Evolutionary conservation across 352 stramenopile species (phyloP).

Genomic region (Pythium dissotocum): DNA sequence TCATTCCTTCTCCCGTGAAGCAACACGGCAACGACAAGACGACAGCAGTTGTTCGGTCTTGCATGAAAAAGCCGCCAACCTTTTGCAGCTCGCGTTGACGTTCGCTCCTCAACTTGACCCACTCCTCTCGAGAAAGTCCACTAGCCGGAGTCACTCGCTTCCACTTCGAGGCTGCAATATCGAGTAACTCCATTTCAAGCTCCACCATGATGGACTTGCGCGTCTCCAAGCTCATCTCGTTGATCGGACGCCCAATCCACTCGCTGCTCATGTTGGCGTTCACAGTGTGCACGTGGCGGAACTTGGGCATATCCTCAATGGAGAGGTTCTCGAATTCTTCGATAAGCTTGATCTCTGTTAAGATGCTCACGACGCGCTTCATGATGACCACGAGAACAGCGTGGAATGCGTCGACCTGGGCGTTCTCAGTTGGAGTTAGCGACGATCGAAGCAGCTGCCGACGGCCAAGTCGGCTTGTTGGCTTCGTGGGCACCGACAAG

Average conservation of each 20-base stretch:
- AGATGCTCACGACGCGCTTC: conserved; percentile 53
- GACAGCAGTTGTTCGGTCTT: conserved; percentile 42
- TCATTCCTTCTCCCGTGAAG: conserved; percentile 66
- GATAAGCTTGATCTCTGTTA: conserved; percentile 59
- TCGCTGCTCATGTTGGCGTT: conserved; percentile 47
- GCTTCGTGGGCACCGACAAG: background rate
- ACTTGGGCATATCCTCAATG: conserved; percentile 48
- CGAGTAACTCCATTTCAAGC: conserved; percentile 66
- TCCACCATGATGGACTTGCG: conserved; percentile 59
- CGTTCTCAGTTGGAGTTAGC: conserved; percentile 59
- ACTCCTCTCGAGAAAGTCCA: conserved; percentile 43
- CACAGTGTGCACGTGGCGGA: conserved; percentile 51
- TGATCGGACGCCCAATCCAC: conserved; percentile 53
- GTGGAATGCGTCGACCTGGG: conserved; percentile 63
- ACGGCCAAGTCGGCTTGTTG: conserved; percentile 44
- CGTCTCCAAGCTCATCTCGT: conserved; percentile 51
- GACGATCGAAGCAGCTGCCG: conserved; percentile 49
- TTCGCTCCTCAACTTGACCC: conserved; percentile 42
- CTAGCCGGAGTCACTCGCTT: conserved; percentile 18
- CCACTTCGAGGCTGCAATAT: conserved; percentile 39
- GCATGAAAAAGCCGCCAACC: conserved; percentile 51
- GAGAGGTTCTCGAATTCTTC: conserved; percentile 59
- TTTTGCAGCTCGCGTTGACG: conserved; percentile 51
- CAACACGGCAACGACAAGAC: conserved; percentile 41
- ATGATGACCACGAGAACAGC: conserved; percentile 49